Percentiles rank a stretch among this genome's conserved stretches.
Evolutionary conservation across 148 eudicot genomes (phyloP).

Genomic region (Dysphania ambrosioides): DNA sequence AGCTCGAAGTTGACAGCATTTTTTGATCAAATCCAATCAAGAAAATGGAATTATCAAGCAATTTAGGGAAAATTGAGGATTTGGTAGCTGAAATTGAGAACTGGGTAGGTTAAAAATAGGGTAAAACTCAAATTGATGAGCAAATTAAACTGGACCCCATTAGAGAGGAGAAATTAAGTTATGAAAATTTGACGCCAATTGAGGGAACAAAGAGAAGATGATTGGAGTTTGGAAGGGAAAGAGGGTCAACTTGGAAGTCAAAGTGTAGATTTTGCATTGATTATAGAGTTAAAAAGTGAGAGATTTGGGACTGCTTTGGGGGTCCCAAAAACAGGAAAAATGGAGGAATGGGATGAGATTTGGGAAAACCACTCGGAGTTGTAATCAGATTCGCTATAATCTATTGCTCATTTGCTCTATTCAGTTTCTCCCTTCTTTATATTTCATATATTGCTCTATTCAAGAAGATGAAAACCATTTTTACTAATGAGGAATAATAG

Average conservation of each 20-base stretch:
- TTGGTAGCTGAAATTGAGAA: slow-evolving; percentile 13
- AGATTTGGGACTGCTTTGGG: too few relatives aligned
- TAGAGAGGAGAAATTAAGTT: not conserved
- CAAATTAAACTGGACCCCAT: slow-evolving; percentile 10
- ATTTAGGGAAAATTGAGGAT: not conserved
- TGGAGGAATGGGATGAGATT: too few relatives aligned
- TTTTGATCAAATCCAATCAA: not conserved
- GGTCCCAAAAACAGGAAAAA: too few relatives aligned
- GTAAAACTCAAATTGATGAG: not conserved
- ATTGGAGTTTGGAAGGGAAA: not conserved
- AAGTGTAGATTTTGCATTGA: not conserved
- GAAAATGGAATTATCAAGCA: not conserved
- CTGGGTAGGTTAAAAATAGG: not conserved
- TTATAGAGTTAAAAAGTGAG: too few relatives aligned
- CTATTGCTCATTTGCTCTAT: too few relatives aligned
- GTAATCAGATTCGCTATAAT: too few relatives aligned
- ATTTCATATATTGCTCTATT: too few relatives aligned
- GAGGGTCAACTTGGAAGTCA: not conserved
- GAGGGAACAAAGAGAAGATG: not conserved
- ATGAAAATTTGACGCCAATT: not conserved
- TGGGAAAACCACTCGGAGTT: too few relatives aligned
- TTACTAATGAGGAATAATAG: too few relatives aligned
- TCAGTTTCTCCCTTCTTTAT: too few relatives aligned
- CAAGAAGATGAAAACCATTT: too few relatives aligned
- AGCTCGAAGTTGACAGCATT: slow-evolving; percentile 41